A percentile compares a stretch with the other conserved stretches of the same genome.
Conservation (phyloP, 2,329 filamentous ascomycete species). For the Colletotrichum siamense region DNA sequence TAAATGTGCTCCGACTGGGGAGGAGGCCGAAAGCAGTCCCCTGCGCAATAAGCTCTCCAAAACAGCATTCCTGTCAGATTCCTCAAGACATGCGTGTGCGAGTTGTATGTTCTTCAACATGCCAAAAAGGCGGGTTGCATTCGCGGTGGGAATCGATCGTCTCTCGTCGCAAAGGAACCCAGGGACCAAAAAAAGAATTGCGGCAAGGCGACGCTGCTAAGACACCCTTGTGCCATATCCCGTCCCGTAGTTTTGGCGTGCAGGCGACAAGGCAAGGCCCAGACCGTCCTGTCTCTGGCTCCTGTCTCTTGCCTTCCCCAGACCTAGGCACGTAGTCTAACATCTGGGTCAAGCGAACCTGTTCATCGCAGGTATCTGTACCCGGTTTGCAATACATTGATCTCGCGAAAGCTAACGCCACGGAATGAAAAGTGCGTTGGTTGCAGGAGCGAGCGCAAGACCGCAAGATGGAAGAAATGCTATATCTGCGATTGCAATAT, state of each 20-base stretch:
- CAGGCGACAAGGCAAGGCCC: background rate
- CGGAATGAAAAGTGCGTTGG: background rate
- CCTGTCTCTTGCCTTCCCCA: background rate
- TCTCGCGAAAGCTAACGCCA: background rate
- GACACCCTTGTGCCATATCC: background rate
- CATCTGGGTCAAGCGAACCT: background rate
- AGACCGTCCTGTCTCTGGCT: background rate
- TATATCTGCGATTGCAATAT: background rate
- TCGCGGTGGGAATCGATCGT: background rate
- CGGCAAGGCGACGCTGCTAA: conserved; percentile 1
- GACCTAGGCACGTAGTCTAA: background rate
- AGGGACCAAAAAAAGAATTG: background rate
- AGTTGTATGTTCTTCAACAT: background rate
- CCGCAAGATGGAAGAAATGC: background rate
- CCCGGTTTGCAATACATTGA: background rate
- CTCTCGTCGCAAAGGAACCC: background rate
- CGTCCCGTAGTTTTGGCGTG: background rate
- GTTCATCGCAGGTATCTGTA: background rate
- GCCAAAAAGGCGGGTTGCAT: background rate
- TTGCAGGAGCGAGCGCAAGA: background rate
- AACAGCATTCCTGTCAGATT: background rate
- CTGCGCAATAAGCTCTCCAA: background rate
- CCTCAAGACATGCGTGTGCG: background rate
- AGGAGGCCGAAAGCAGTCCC: background rate
- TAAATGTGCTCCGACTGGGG: background rate